A percentile compares a stretch with the other conserved stretches of the same genome.
Evolutionary conservation across 78 protist genomes (phyloP).

Genomic region (Polysphondylium violaceum): DNA sequence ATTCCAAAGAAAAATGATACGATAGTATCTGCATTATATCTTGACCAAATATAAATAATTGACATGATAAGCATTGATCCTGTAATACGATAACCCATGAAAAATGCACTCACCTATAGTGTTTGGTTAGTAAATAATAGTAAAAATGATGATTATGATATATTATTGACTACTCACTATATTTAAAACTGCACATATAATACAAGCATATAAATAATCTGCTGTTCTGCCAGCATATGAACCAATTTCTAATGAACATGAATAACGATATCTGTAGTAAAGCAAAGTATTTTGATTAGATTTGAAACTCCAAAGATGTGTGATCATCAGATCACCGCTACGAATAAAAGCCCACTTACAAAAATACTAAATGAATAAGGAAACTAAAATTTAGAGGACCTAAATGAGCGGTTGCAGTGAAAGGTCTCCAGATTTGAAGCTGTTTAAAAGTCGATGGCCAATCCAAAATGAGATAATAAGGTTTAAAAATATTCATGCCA

Average conservation of each 20-base stretch:
- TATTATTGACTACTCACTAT: neutral
- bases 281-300: neutral
- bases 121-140: neutral
- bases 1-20: constrained; percentile 68
- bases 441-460: neutral
- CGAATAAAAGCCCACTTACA: constrained; percentile 15
- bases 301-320: neutral
- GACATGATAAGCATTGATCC: constrained; percentile 18
- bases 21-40: constrained; percentile 45
- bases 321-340: neutral
- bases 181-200: neutral
- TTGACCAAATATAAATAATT: constrained; percentile 74
- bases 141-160: neutral
- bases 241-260: constrained; percentile 22
- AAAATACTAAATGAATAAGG: constrained; percentile 13
- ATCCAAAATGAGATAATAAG: neutral
- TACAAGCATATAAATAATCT: constrained; percentile 36
- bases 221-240: constrained; percentile 31
- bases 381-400: constrained; percentile 14
- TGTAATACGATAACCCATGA: neutral
- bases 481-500: neutral
- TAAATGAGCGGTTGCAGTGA: constrained; percentile 4
- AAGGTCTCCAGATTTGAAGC: constrained; percentile 56
- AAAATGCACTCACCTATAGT: constrained; percentile 12
- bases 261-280: constrained; percentile 20